These are phyloP conservation scores for Dictyostelium firmibasis DNA, from an alignment of 78 protist genomes.

Conservation along the genomic window DNA sequence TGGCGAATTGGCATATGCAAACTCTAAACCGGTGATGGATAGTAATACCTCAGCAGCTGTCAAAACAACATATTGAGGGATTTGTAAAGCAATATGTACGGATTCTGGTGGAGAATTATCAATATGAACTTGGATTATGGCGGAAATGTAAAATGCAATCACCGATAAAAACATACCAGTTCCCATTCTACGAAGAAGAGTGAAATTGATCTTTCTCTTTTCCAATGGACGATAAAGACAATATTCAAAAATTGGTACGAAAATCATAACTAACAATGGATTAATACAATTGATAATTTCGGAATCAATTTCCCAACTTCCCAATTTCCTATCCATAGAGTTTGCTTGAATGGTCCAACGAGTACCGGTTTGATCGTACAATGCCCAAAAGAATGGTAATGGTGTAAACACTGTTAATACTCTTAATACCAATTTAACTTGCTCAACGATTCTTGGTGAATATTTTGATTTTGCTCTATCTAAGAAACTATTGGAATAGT, in stretches of 20 bases:
- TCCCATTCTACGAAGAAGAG: constrained; percentile 77
- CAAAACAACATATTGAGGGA: constrained; percentile 78
- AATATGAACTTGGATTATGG: constrained; percentile 72
- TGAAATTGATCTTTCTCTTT: constrained; percentile 9
- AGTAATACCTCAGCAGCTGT: constrained; percentile 82
- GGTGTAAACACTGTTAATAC: constrained; percentile 57
- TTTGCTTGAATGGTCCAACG: constrained; percentile 79
- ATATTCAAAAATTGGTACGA: constrained; percentile 86
- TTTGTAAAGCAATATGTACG: not conserved
- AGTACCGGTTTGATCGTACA: constrained; percentile 78
- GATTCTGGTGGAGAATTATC: constrained; percentile 1
- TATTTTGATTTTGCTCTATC: constrained; percentile 46
- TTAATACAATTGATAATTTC: constrained; percentile 82
- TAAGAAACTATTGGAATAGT: constrained; percentile 20
- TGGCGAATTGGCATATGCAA: constrained; percentile 89
- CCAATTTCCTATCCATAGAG: constrained; percentile 64
- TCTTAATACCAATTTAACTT: not conserved
- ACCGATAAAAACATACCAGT: constrained; percentile 84
- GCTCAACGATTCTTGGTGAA: constrained; percentile 23
- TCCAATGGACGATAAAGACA: constrained; percentile 69
- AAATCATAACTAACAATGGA: constrained; percentile 78
- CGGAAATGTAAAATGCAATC: constrained; percentile 84
- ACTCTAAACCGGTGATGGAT: constrained; percentile 86
- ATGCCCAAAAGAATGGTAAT: constrained; percentile 84
- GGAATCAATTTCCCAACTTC: constrained; percentile 27